These are phyloP conservation scores for Ustilago curta DNA, from an alignment of 1,284 basidiomycete species.

Conservation along the genomic window DNA sequence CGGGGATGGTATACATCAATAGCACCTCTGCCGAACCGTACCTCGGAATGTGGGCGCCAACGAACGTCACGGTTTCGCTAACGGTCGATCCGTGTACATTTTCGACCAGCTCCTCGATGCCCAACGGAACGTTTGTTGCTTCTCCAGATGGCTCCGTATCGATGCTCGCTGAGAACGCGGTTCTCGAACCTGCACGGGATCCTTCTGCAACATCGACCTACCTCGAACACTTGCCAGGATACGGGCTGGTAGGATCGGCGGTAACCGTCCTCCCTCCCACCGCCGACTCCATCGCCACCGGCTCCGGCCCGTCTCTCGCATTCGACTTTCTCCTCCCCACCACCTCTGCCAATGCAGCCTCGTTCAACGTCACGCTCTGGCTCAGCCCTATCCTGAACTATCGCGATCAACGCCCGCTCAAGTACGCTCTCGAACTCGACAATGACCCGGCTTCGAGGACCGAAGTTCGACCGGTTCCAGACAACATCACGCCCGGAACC, in stretches of 20 bases:
- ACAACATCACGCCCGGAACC: constrained; percentile 36
- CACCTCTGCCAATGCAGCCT: neutral
- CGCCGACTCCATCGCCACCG: constrained; percentile 21
- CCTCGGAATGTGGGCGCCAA: constrained; percentile 23
- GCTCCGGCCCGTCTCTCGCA: constrained; percentile 21
- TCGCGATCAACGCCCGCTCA: constrained; percentile 25
- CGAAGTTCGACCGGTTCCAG: constrained; percentile 21
- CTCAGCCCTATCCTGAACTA: constrained; percentile 37
- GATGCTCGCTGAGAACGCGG: constrained; percentile 28
- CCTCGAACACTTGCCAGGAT: constrained; percentile 73
- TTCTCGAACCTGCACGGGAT: constrained; percentile 55
- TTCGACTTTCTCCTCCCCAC: constrained; percentile 26
- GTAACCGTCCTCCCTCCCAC: constrained; percentile 37
- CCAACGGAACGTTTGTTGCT: constrained; percentile 71
- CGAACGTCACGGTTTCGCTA: constrained; percentile 32
- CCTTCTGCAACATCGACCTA: constrained; percentile 74
- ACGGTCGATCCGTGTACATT: constrained; percentile 73
- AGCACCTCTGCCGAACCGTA: constrained; percentile 17
- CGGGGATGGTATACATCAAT: constrained; percentile 35
- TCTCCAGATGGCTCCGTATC: constrained; percentile 19
- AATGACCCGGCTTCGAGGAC: constrained; percentile 11
- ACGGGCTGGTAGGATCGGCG: constrained; percentile 33
- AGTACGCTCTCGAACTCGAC: constrained; percentile 31
- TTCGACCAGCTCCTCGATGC: constrained; percentile 73
- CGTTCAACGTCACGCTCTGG: constrained; percentile 33